Evolutionary conservation across 805 yeast species (phyloP).

Genomic region (Metschnikowia henanensis): DNA sequence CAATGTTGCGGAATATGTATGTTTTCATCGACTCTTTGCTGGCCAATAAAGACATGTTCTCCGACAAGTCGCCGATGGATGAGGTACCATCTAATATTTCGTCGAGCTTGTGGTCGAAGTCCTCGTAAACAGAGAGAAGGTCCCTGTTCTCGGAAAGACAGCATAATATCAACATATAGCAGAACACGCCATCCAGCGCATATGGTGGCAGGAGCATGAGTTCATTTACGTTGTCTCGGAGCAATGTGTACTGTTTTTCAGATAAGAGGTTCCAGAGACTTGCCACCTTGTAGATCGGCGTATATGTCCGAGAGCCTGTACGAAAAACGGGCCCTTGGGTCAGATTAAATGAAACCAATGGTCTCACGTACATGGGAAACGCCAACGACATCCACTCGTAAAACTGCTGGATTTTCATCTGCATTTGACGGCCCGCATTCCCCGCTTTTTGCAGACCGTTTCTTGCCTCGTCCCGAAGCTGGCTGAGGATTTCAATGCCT

Average conservation of each 20-base stretch:
- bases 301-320: conserved; percentile 38
- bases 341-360: conserved; percentile 8
- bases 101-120: conserved; percentile 6
- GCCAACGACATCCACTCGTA: conserved; percentile 38
- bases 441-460: background rate
- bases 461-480: conserved; percentile 6
- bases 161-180: conserved; percentile 36
- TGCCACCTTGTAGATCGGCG: conserved; percentile 42
- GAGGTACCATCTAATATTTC: conserved; percentile 8
- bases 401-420: conserved; percentile 30
- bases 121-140: conserved; percentile 12
- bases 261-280: conserved; percentile 44
- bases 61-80: conserved; percentile 17
- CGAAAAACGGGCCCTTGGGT: conserved; percentile 38
- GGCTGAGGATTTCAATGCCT: conserved; percentile 54
- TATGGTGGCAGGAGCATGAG: conserved; percentile 45
- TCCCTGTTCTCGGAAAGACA: conserved; percentile 24
- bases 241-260: conserved; percentile 32
- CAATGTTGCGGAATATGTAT: conserved; percentile 10
- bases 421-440: conserved; percentile 5
- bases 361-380: conserved; percentile 18
- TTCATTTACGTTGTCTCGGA: conserved; percentile 36
- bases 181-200: conserved; percentile 39
- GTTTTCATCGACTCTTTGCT: conserved; percentile 16
- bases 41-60: conserved; percentile 15